These are phyloP conservation scores for Artemisia tridentata DNA, from an alignment of 129 eudicot species.

Conservation along the genomic window DNA sequence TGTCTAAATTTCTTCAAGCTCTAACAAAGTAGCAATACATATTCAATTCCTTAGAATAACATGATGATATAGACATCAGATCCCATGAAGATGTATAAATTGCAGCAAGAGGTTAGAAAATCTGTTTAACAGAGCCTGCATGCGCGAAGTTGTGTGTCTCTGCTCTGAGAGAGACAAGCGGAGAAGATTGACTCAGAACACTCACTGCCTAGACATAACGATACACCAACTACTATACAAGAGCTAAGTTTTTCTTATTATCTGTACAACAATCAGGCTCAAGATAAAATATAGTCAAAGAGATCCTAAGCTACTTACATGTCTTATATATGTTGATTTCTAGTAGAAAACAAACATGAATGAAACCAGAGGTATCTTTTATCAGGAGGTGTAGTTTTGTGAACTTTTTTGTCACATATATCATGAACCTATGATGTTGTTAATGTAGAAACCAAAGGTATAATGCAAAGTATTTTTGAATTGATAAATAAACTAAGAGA, in stretches of 20 bases:
- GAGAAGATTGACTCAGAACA: conserved; percentile 11
- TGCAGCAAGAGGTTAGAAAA: conserved; percentile 13
- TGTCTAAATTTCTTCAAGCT: conserved; percentile 11
- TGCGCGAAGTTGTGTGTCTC: neutral
- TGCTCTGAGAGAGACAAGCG: neutral
- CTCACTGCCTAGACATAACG: conserved; percentile 7
- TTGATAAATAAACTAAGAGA: no score
- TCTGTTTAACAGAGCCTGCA: conserved; percentile 3
- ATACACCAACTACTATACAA: conserved; percentile 11
- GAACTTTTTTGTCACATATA: conserved; percentile 2
- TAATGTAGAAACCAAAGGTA: no score
- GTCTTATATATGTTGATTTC: neutral
- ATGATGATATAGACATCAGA: conserved; percentile 1
- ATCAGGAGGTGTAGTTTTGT: neutral
- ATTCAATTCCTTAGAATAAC: conserved; percentile 11
- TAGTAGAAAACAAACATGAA: conserved; percentile 12
- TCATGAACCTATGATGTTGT: neutral
- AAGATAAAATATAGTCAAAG: conserved; percentile 1
- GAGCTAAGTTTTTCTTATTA: neutral
- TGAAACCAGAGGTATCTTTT: neutral
- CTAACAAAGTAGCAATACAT: conserved; percentile 3
- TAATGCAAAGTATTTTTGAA: no score
- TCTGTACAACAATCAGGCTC: conserved; percentile 6
- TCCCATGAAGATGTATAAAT: neutral
- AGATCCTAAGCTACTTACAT: neutral